Base-by-base conservation (phyloP, 345 rosid species). In the Acer saccharum region DNA sequence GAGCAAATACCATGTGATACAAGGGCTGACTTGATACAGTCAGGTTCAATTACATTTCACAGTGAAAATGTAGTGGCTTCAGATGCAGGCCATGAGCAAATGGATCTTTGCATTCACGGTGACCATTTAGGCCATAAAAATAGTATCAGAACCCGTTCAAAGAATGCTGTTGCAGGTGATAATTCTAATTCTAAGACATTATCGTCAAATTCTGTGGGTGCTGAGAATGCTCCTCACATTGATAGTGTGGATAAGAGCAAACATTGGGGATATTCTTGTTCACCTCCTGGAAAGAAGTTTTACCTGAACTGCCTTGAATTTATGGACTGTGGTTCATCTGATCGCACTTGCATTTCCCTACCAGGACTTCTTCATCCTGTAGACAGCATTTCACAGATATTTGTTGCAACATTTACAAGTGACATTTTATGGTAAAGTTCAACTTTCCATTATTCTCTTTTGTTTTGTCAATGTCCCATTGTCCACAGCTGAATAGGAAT, bases 371-470 rank as follows among this genome's bases (percentile, higher is more conserved):
- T 95, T 65, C 66, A 88, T 82, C 98, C 97, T 61, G 81, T 90
- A 68, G 86, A 88, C 68, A 90, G 76, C 83, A 89, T 95, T 80
- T 79, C 78, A 13, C 83, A 81, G 71, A 88, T 95, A 46, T 95
- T 95, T 79, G 81, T 90, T 84, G 98, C 98, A 8, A 93, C 98
- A 29, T 95, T 95, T 84, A 95, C 98, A 0, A 86, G 91, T 69
- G 98, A 95, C 82, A 81, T 95, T 71, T 75, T 70, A 80, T 93
- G 98, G 98, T 93, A 87, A 41, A 79, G 72, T 58, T 41, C 50
- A 39, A 74, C 43, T 27, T 32, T 66, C 17, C 20, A 39, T 78
- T 41, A 6, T 57, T 61, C 65, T 48, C 25, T 7, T 61, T 58
- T 32, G 3, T 44, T 54, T 63, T 74, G 41, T 20, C 57, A 39